phyloP scores from a whole-genome alignment of 768 basidiomycete genomes.

The Lentinula sp. region DNA sequence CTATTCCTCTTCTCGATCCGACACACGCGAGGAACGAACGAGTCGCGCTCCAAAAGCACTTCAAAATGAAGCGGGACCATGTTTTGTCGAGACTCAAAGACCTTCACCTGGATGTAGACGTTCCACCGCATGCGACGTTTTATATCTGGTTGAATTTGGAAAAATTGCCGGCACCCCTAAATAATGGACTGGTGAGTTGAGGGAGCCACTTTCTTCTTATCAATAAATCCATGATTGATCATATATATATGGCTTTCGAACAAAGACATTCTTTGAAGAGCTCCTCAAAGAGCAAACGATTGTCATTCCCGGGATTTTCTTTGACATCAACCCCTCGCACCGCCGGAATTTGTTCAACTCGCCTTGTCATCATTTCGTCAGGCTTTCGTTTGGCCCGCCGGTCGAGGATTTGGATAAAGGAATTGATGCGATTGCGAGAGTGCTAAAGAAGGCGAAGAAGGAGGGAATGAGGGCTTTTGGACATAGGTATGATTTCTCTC shows the following conservation, averaged over 20 bases:
- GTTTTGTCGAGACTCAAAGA: constrained; percentile 76
- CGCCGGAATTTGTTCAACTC: constrained; percentile 87
- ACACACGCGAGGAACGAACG: constrained; percentile 65
- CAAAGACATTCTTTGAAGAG: constrained; percentile 89
- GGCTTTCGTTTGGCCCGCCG: constrained; percentile 83
- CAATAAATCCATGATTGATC: too few relatives aligned
- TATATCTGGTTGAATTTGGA: constrained; percentile 93
- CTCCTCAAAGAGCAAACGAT: constrained; percentile 87
- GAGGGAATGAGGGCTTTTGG: constrained; percentile 59
- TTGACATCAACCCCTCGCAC: constrained; percentile 77
- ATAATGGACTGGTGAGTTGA: constrained; percentile 69
- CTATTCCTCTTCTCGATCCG: constrained; percentile 77
- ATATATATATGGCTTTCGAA: neutral
- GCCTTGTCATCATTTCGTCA: constrained; percentile 86
- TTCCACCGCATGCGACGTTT: constrained; percentile 80
- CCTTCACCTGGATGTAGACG: constrained; percentile 70
- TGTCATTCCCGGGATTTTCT: constrained; percentile 88
- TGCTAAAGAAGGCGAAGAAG: constrained; percentile 65
- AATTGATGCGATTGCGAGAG: constrained; percentile 78
- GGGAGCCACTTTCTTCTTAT: too few relatives aligned
- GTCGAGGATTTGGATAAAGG: constrained; percentile 76
- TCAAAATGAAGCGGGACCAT: constrained; percentile 88
- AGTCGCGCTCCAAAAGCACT: constrained; percentile 82
- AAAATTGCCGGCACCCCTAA: constrained; percentile 71
- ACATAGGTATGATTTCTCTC: constrained; percentile 41